These are phyloP conservation scores for Arthrobotrys pseudoclavata DNA, from an alignment of 2,329 filamentous ascomycete species.

Conservation along the genomic window DNA sequence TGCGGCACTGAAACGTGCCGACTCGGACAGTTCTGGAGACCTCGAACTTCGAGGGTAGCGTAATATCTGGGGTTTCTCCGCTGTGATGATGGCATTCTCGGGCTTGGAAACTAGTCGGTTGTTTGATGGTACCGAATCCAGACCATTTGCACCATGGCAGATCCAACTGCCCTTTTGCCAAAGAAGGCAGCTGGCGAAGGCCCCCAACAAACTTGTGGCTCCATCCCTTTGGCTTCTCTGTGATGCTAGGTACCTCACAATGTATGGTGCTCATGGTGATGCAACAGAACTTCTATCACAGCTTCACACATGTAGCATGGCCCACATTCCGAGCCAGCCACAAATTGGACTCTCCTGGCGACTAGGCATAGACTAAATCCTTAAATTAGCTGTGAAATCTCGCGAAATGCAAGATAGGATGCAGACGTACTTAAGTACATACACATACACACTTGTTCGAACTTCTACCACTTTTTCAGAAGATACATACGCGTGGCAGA, in stretches of 20 bases:
- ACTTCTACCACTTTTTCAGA: neutral
- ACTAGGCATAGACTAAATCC: neutral
- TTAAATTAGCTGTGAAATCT: neutral
- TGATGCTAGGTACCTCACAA: neutral
- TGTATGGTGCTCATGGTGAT: neutral
- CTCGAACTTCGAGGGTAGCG: neutral
- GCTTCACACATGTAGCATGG: neutral
- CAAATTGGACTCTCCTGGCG: neutral
- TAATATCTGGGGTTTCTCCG: neutral
- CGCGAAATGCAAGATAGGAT: neutral
- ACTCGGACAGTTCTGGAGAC: constrained; percentile 4
- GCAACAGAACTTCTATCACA: constrained; percentile 8
- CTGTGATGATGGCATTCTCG: neutral
- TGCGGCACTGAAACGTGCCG: constrained; percentile 23
- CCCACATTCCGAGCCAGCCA: neutral
- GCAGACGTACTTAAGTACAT: neutral
- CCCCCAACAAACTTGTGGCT: neutral
- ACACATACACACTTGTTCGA: neutral
- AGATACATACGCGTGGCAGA: constrained; percentile 16
- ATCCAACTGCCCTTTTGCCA: constrained; percentile 10
- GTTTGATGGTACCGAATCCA: neutral
- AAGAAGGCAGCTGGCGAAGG: constrained; percentile 9
- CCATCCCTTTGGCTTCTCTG: neutral
- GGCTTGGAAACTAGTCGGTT: neutral
- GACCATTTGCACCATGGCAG: neutral